Evolutionary conservation across 495 filamentous ascomycete genomes (phyloP).

Genomic region (Penicillium malachiteum): DNA sequence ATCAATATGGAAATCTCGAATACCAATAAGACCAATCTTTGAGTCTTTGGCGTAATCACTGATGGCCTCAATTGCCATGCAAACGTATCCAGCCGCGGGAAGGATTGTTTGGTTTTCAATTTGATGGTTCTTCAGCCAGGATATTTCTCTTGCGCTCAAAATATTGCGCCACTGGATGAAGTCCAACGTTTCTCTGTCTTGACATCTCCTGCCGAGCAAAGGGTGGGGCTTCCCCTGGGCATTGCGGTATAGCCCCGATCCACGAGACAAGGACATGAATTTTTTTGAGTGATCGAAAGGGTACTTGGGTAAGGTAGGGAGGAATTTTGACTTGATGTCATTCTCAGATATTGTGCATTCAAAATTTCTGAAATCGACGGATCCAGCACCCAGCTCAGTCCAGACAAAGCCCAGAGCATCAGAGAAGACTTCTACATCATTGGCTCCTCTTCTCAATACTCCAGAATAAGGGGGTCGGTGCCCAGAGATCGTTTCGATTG

Average conservation of each 20-base stretch:
- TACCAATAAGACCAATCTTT: no score
- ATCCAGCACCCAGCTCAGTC: background rate
- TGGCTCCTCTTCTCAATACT: background rate
- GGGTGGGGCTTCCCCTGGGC: background rate
- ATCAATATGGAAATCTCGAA: no score
- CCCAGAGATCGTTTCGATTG: background rate
- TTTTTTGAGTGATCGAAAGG: slow-evolving; percentile 42
- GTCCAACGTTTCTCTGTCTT: background rate
- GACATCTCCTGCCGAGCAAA: background rate
- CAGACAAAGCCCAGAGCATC: background rate
- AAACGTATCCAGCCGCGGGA: slow-evolving; percentile 1
- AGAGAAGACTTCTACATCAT: background rate
- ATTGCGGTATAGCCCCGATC: slow-evolving; percentile 5
- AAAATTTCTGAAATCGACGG: background rate
- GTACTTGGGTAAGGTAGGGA: slow-evolving; percentile 41
- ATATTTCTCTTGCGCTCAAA: background rate
- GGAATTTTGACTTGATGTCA: background rate
- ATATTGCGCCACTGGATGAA: background rate
- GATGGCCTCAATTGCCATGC: slow-evolving; percentile 1
- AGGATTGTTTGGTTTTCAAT: background rate
- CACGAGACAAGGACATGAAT: slow-evolving; percentile 50
- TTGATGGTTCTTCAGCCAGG: background rate
- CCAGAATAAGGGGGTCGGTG: background rate
- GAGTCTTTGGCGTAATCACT: background rate
- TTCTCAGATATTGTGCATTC: background rate